Conservation (phyloP, 371 early-diverging fungal species). For the Cladochytrium tenue region DNA sequence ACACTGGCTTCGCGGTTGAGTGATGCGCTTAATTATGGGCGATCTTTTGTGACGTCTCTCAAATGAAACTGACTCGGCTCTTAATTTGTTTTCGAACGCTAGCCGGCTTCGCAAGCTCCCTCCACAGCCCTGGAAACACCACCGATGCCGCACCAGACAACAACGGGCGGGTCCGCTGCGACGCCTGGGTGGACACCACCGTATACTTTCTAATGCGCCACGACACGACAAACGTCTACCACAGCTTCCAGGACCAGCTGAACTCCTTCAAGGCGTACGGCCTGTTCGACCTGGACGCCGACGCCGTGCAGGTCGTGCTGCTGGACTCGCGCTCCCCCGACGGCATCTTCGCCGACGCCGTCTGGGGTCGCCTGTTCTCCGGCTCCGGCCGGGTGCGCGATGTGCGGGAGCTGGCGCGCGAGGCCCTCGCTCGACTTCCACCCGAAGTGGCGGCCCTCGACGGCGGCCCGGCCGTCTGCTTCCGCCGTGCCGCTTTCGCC, state of each 20-base stretch:
- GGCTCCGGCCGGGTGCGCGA: not conserved
- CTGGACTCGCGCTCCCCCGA: conserved; percentile 18
- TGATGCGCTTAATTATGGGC: not conserved
- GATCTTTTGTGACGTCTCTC: not conserved
- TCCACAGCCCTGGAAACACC: not conserved
- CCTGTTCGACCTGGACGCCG: conserved; percentile 10
- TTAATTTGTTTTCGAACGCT: not conserved
- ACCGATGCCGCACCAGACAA: not conserved
- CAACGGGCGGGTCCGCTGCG: conserved; percentile 7
- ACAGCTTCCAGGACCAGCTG: conserved; percentile 20
- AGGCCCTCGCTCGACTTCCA: not conserved
- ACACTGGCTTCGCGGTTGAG: too few species aligned
- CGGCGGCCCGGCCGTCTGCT: conserved; percentile 10
- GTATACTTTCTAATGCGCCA: conserved; percentile 18
- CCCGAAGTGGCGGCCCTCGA: not conserved
- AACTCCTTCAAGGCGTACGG: conserved; percentile 26
- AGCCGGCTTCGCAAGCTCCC: not conserved
- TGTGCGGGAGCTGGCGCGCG: conserved; percentile 5
- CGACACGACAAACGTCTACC: conserved; percentile 20
- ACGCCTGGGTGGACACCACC: conserved; percentile 23
- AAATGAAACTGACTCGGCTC: not conserved
- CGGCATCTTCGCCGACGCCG: conserved; percentile 16
- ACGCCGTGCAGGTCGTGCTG: conserved; percentile 9
- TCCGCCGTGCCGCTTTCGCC: conserved; percentile 17
- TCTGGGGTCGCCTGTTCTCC: conserved; percentile 21